phyloP scores from a whole-genome alignment of 106 monocot species.

The Allium fistulosum region DNA sequence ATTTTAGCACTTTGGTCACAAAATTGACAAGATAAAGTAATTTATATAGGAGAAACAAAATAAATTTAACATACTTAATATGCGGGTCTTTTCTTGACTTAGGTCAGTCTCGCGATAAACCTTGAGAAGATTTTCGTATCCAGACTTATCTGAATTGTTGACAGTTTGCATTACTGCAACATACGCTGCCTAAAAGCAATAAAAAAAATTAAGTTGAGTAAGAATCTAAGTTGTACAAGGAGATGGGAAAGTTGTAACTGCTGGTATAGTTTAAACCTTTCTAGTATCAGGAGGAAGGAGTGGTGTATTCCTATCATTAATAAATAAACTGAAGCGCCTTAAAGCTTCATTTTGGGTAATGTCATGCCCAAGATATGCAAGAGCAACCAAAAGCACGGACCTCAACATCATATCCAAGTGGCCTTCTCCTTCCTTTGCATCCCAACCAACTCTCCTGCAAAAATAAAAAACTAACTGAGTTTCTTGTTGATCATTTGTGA shows the following conservation, averaged over 20 bases:
- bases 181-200: slow-evolving; percentile 72
- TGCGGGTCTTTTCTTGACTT: slow-evolving; percentile 72
- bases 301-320: slow-evolving; percentile 60
- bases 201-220: background rate
- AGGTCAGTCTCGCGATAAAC: slow-evolving; percentile 70
- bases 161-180: slow-evolving; percentile 62
- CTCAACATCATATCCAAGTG: slow-evolving; percentile 86
- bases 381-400: slow-evolving; percentile 60
- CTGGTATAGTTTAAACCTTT: slow-evolving; percentile 31
- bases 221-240: background rate
- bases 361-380: slow-evolving; percentile 67
- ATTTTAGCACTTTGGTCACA: no score
- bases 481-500: no score
- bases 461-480: slow-evolving; percentile 1
- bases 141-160: slow-evolving; percentile 42
- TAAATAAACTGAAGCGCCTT: slow-evolving; percentile 49
- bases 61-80: slow-evolving; percentile 44
- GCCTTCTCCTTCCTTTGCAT: slow-evolving; percentile 69
- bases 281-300: slow-evolving; percentile 83
- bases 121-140: slow-evolving; percentile 73
- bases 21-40: no score
- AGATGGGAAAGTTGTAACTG: background rate
- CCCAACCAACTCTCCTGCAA: slow-evolving; percentile 85
- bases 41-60: no score
- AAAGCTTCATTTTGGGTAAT: slow-evolving; percentile 63